Evolutionary conservation across 2,329 filamentous ascomycete genomes (phyloP), one percentile per base, ranked within the genome.

Genomic region (Didymella pomorum): DNA sequence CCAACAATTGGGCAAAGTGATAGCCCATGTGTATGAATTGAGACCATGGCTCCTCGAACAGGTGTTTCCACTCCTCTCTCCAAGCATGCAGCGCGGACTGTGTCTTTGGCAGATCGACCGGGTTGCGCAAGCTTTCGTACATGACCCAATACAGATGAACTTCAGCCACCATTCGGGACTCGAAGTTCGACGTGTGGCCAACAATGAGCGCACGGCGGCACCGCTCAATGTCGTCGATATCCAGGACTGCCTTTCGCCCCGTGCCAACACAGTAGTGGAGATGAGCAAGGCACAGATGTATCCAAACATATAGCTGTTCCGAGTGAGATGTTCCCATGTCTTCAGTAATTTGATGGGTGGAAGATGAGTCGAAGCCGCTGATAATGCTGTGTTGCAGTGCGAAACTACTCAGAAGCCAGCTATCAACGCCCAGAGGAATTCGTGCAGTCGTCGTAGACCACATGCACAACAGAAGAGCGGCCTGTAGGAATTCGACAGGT

Each of bases 11-110:
- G 10, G 79, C 78, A 58, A 82, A 82, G 43, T 79, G 73, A 52
- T 79, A 80, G 2, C 80, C 79, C 79, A 82, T 81, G 28, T 78
- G 70, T 3, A 82, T 71, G 52, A 82, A 81, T 56, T 81, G 79
- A 2, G 79, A 77, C 37, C 79, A 68, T 16, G 79, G 79, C 64
- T 81, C 75, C 28, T 79, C 78, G 29, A 80, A 71, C 18, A 80
- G 70, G 33, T 70, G 76, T 45, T 69, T 69, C 79, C 78, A 80
- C 39, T 78, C 73, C 35, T 73, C 65, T 49, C 67, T 75, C 79
- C 79, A 81, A 4, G 61, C 56, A 35, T 77, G 70, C 23, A 81
- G 64, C 23, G 68, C 66, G 12, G 67, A 59, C 51, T 79, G 70
- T 0, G 75, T 70, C 44, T 73, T 72, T 1, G 75, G 62, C 2